These are phyloP conservation scores for Sporothrix humicola DNA, from an alignment of 2,329 filamentous ascomycete genomes.

Conservation along the genomic window DNA sequence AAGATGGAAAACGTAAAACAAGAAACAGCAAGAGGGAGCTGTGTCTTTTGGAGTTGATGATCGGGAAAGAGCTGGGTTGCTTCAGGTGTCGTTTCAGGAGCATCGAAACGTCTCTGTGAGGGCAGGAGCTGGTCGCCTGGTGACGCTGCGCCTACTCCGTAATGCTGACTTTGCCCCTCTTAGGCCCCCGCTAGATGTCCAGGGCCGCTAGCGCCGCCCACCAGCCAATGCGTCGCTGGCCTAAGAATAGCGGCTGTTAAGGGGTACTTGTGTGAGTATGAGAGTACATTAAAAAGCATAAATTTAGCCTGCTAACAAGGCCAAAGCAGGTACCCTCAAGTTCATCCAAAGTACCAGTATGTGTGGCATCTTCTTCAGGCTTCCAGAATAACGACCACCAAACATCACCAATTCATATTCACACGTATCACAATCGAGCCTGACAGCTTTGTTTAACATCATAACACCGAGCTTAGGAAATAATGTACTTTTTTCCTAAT, in stretches of 20 bases:
- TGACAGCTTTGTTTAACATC: no score
- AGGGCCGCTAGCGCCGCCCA: constrained; percentile 6
- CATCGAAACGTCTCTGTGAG: constrained; percentile 2
- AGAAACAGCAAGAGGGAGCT: neutral
- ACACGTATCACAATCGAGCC: neutral
- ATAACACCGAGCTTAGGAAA: no score
- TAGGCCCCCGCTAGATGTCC: constrained; percentile 1
- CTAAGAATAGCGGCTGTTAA: neutral
- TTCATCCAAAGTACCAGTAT: neutral
- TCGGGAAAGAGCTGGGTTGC: constrained; percentile 25
- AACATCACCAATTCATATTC: neutral
- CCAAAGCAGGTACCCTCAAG: neutral
- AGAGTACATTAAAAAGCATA: neutral
- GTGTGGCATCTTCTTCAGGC: constrained; percentile 26
- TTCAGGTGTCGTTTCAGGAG: constrained; percentile 32
- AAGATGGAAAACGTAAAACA: neutral
- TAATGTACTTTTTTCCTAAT: neutral
- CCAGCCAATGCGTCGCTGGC: neutral
- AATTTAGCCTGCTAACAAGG: no score
- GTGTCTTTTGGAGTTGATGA: neutral
- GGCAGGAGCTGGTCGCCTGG: constrained; percentile 16
- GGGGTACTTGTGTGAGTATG: neutral
- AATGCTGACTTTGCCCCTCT: constrained; percentile 29
- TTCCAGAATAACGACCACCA: constrained; percentile 10
- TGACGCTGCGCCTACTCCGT: constrained; percentile 20